phyloP scores from a whole-genome alignment of 345 rosid species.

The Syzygium aqueum region DNA sequence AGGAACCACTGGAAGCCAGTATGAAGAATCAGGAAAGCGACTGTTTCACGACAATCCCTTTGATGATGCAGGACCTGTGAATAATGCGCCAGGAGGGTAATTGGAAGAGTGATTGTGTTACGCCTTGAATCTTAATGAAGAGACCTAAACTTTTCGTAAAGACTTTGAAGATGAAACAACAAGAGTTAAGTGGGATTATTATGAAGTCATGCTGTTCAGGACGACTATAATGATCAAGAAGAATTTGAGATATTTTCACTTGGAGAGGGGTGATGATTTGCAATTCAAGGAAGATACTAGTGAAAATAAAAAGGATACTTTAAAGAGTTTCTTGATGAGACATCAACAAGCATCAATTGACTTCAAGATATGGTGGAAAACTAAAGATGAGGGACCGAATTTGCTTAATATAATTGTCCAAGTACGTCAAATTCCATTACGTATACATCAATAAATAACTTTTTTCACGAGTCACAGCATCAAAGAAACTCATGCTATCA shows the following conservation, averaged over 20 bases:
- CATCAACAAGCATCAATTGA: not conserved
- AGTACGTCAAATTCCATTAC: not conserved
- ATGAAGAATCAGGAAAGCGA: not conserved
- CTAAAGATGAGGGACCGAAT: not conserved
- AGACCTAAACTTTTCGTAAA: not conserved
- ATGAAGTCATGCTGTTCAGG: too few relatives aligned
- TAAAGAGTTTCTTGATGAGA: not conserved
- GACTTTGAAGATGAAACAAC: not conserved
- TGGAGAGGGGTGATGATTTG: too few relatives aligned
- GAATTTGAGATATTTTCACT: too few relatives aligned
- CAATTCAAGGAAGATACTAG: too few relatives aligned
- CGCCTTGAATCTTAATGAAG: not conserved
- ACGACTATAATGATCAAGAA: too few relatives aligned
- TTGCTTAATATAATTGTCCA: not conserved
- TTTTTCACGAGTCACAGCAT: not conserved
- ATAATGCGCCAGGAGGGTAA: not conserved
- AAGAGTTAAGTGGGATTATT: not conserved
- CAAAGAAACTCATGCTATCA: not conserved
- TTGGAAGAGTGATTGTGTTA: not conserved
- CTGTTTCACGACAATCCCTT: not conserved
- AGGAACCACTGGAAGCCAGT: not conserved
- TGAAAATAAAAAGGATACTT: too few relatives aligned
- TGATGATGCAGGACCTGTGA: not conserved
- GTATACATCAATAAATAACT: not conserved
- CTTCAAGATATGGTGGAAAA: not conserved